Evolutionary conservation across 352 stramenopile species (phyloP), one percentile per base, ranked within the genome.

Genomic region (Phytophthora europaea): DNA sequence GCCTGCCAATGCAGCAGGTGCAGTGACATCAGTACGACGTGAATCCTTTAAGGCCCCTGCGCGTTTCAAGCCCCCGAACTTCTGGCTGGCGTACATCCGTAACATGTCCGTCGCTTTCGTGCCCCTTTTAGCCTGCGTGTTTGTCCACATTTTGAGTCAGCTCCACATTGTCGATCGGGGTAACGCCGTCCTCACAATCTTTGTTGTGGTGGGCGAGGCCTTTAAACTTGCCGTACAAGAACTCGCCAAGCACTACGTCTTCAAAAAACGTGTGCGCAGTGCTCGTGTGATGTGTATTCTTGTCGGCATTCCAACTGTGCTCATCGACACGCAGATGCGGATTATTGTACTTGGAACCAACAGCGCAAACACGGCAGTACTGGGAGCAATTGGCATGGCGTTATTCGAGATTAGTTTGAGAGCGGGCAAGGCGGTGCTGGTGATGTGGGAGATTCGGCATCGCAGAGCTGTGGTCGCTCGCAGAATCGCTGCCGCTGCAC

Each of bases 281-380:
- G 66, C 69, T 4, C 63, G 67, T 8, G 34, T 23, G 16, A 77
- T 82, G 75, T 77, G 58, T 45, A 43, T 75, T 23, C 23, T 67
- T 5, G 59, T 79, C 4, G 72, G 61, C 1, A 15, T 76, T 4
- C 75, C 75, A 3, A 79, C 75, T 1, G 71, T 79, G 6, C 4
- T 82, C 34, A 72, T 79, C 16, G 71, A 82, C 33, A 79, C 71
- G 2, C 75, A 82, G 51, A 38, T 73, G 13, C 65, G 71, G 31
- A 65, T 72, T 16, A 61, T 69, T 6, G n/a, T 79, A 28, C 67
- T 71, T 6, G 64, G 56, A 12, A 80, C 34, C 18, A 62, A 64
- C 6, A 61, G 58, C 6, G 61, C 53, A 8, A 51, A 51, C 20
- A 64, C 60, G 1, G 65, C 65, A 34, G 20, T 48, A 4, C 4